Evolutionary conservation across 768 basidiomycete species (phyloP), one percentile per base, ranked within the genome.

Genomic region (Cystofilobasidium bisporidii): DNA sequence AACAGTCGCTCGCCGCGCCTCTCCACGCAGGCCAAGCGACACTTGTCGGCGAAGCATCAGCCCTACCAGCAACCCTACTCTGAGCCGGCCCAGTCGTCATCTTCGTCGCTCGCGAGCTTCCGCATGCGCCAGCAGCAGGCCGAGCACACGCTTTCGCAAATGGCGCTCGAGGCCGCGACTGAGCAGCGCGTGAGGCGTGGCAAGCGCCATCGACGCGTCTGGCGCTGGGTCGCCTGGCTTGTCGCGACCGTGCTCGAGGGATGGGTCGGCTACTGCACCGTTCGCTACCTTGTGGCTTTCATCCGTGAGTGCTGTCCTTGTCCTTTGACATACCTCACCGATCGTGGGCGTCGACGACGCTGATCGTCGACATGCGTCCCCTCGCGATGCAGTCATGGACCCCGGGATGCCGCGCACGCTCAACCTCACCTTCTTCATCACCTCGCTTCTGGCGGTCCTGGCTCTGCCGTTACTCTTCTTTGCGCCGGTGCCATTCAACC

Each of bases 361-460:
- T 53, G 22, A 5, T 24, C 50, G 50, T 24, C 26, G 24, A 53
- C 50, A 6, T 6, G 17, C n/a, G 5, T 47, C 4, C n/a, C n/a
- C 45, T 53, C 28, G 18, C 28, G 6, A 4, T 53, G n/a, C 50
- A 53, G 50, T 53, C 24, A 24, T 53, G n/a, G 50, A 53, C n/a
- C 50, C 50, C 28, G 12, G n/a, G 5, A 24, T 53, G 11, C 50
- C 3, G 24, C 22, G 50, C 18, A 53, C 24, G n/a, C 50, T 53
- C 24, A 53, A 53, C 50, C 50, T 53, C 5, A 53, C 50, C 5
- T 53, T 53, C 50, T 53, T 53, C 22, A 24, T 53, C 50, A 53
- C 50, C 5, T 53, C 50, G 50, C 50, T 53, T 17, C n/a, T 53
- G 11, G n/a, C 50, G 4, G 12, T 28, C 50, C 50, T 53, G 18